phyloP scores from a whole-genome alignment of 768 basidiomycete genomes.

The Phylloporus sp. region DNA sequence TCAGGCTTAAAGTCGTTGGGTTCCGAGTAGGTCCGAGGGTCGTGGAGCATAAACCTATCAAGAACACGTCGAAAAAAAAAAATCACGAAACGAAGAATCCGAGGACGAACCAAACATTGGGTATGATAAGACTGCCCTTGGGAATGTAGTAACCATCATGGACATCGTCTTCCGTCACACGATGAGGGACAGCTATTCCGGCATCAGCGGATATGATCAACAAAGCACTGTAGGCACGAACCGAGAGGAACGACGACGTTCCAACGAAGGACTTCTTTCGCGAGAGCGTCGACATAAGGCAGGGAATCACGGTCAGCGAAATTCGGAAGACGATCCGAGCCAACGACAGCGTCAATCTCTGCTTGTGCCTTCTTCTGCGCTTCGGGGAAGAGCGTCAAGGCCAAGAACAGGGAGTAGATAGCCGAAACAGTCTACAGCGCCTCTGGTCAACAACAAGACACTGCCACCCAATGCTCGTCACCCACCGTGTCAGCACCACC shows the following conservation, averaged over 20 bases:
- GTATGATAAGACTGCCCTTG: slow-evolving; percentile 32
- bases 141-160: slow-evolving; percentile 61
- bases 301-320: slow-evolving; percentile 53
- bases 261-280: slow-evolving; percentile 53
- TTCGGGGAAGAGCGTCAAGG: slow-evolving; percentile 53
- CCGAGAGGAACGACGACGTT: slow-evolving; percentile 36
- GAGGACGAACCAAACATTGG: slow-evolving; percentile 20
- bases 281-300: slow-evolving; percentile 57
- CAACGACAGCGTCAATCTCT: slow-evolving; percentile 58
- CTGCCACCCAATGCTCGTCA: not conserved
- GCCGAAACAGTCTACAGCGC: slow-evolving; percentile 54
- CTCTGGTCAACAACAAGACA: slow-evolving; percentile 5
- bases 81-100: slow-evolving; percentile 3
- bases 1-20: slow-evolving; percentile 57
- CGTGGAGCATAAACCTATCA: slow-evolving; percentile 30
- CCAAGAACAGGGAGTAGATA: slow-evolving; percentile 57
- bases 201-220: slow-evolving; percentile 28
- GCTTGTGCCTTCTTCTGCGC: slow-evolving; percentile 54
- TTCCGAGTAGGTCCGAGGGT: slow-evolving; percentile 40
- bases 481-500: slow-evolving; percentile 46
- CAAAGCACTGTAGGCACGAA: slow-evolving; percentile 26
- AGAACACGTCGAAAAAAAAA: not conserved
- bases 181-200: slow-evolving; percentile 37
- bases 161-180: slow-evolving; percentile 54
- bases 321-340: slow-evolving; percentile 54